phyloP scores from a whole-genome alignment of 495 filamentous ascomycete genomes.

The Aspergillus heteromorphus region DNA sequence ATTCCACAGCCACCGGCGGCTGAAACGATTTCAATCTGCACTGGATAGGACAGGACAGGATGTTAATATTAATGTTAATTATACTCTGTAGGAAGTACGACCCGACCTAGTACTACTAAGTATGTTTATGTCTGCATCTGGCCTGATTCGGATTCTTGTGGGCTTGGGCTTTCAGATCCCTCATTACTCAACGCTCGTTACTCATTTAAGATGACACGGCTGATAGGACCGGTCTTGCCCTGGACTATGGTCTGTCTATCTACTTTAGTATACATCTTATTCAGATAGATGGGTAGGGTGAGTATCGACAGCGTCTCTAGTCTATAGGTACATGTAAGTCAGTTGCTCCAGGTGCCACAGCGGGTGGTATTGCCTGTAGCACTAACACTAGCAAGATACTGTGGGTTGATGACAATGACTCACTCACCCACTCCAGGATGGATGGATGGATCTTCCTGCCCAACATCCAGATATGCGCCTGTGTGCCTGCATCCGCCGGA shows the following conservation, averaged over 20 bases:
- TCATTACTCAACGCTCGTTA: background rate
- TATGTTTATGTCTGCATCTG: background rate
- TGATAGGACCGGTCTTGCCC: background rate
- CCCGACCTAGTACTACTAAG: too few relatives aligned
- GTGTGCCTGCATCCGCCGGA: background rate
- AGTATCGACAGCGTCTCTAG: too few relatives aligned
- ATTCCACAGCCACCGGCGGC: too few relatives aligned
- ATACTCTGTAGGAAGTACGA: too few relatives aligned
- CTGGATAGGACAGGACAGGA: too few relatives aligned
- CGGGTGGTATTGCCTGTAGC: background rate
- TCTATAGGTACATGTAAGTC: too few relatives aligned
- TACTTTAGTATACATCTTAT: too few relatives aligned
- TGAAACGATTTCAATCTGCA: too few relatives aligned
- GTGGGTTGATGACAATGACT: background rate
- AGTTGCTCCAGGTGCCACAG: background rate
- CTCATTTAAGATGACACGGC: background rate
- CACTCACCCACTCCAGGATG: background rate
- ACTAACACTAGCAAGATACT: background rate
- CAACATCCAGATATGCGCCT: constrained; percentile 12
- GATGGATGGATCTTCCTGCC: constrained; percentile 5
- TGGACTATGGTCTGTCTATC: background rate
- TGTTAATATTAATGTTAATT: too few relatives aligned
- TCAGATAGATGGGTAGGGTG: too few relatives aligned
- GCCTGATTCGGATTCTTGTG: background rate
- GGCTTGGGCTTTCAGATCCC: too few relatives aligned